phyloP scores from a whole-genome alignment of 306 rosid species.

The Biancaea sappan region DNA sequence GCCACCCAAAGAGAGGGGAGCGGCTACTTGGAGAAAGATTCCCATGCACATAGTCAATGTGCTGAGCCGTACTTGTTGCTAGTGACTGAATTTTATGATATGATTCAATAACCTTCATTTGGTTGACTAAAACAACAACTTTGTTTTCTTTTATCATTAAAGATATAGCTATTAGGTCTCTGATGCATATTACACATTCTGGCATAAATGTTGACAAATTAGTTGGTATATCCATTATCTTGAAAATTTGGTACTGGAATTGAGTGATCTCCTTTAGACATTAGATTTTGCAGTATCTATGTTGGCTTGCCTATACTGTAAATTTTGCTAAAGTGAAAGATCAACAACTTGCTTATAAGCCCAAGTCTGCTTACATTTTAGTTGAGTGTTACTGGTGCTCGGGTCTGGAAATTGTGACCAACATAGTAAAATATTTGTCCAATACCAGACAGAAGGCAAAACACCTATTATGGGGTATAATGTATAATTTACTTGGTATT shows the following conservation, averaged over 20 bases:
- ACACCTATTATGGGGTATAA: background rate
- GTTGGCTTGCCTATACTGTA: background rate
- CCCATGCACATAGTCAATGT: background rate
- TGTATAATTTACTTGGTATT: background rate
- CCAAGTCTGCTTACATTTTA: background rate
- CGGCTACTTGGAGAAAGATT: background rate
- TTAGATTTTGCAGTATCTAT: background rate
- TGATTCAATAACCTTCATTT: background rate
- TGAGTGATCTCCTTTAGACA: slow-evolving; percentile 7
- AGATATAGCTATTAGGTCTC: background rate
- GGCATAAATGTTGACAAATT: too few species aligned
- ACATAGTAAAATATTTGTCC: background rate
- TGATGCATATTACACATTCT: background rate
- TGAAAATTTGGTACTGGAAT: background rate
- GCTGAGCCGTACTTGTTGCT: background rate
- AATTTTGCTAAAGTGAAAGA: background rate
- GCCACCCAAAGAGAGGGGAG: too few species aligned
- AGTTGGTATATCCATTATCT: background rate
- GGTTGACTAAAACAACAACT: background rate
- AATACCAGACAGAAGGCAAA: slow-evolving; percentile 1
- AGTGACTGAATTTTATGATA: background rate
- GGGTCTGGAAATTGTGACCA: background rate
- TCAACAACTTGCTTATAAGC: background rate
- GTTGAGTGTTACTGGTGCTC: background rate
- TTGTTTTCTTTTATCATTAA: background rate